phyloP scores from a whole-genome alignment of 257 asterid species.

The Paulownia fortunei region DNA sequence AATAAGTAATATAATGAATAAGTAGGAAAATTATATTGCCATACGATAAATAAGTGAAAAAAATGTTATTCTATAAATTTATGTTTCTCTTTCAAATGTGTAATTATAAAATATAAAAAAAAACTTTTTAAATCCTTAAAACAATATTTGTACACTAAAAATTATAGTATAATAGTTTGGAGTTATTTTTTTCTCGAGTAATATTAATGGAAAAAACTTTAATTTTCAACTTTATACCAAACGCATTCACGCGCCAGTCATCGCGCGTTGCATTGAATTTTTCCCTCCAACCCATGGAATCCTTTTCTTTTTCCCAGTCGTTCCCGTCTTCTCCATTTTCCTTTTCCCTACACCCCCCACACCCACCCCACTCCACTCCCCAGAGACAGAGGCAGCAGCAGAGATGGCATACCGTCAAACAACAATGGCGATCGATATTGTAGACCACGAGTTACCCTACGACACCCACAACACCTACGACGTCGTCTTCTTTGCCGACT shows the following conservation, averaged over 20 bases:
- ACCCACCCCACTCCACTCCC: not conserved
- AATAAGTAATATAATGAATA: too few relatives aligned
- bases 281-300: not conserved
- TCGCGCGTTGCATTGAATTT: not conserved
- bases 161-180: too few relatives aligned
- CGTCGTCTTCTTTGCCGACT: constrained; percentile 39
- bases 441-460: constrained; percentile 35
- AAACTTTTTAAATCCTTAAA: too few relatives aligned
- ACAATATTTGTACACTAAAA: too few relatives aligned
- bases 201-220: too few relatives aligned
- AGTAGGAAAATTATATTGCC: too few relatives aligned
- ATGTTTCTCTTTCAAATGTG: too few relatives aligned
- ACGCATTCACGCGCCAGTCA: not conserved
- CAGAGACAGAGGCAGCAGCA: not conserved
- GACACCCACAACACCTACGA: constrained; percentile 49
- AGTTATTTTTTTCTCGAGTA: too few relatives aligned
- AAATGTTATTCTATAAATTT: too few relatives aligned
- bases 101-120: too few relatives aligned
- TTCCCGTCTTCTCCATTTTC: not conserved
- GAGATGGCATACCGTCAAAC: constrained; percentile 10
- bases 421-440: constrained; percentile 10
- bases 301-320: not conserved
- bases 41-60: too few relatives aligned
- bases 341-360: not conserved
- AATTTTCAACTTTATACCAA: too few relatives aligned